A percentile compares a stretch with the other conserved stretches of the same genome.
Conservation (phyloP, 1,139 yeast species). For the Debaryomyces udenii region DNA sequence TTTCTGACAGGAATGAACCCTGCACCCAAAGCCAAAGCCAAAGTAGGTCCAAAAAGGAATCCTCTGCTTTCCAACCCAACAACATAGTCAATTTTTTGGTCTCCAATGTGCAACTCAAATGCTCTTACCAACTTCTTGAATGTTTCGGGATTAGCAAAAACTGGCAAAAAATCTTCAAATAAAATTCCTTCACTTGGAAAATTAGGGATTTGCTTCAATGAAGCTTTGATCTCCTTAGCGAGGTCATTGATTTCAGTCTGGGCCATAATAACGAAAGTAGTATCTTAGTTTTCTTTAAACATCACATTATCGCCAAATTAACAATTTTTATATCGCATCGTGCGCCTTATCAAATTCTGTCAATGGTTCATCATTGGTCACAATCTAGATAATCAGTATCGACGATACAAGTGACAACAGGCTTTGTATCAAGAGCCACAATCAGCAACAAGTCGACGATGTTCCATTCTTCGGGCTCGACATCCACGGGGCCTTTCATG, state of each 20-base stretch:
- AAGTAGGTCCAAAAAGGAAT: slow-evolving; percentile 91
- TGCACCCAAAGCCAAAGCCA: slow-evolving; percentile 85
- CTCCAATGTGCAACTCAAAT: slow-evolving; percentile 72
- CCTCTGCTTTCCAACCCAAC: slow-evolving; percentile 98
- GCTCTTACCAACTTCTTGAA: slow-evolving; percentile 83
- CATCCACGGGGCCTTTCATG: slow-evolving; percentile 5
- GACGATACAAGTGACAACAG: slow-evolving; percentile 23
- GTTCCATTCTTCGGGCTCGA: slow-evolving; percentile 15
- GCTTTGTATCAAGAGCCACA: slow-evolving; percentile 15
- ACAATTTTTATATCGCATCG: neutral
- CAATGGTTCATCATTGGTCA: neutral
- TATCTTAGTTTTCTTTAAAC: too few species aligned
- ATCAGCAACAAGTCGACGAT: slow-evolving; percentile 7
- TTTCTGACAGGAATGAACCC: slow-evolving; percentile 96
- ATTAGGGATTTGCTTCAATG: slow-evolving; percentile 83
- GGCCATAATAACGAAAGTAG: neutral
- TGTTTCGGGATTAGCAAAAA: slow-evolving; percentile 77
- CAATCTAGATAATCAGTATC: slow-evolving; percentile 16
- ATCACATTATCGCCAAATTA: neutral
- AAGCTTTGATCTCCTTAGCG: slow-evolving; percentile 63
- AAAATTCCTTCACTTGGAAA: slow-evolving; percentile 92
- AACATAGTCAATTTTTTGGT: slow-evolving; percentile 76
- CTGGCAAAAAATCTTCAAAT: slow-evolving; percentile 94
- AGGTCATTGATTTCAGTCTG: slow-evolving; percentile 37
- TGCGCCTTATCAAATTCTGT: neutral